Evolutionary conservation across 805 yeast genomes (phyloP).

Genomic region (Kazachstania martiniae): DNA sequence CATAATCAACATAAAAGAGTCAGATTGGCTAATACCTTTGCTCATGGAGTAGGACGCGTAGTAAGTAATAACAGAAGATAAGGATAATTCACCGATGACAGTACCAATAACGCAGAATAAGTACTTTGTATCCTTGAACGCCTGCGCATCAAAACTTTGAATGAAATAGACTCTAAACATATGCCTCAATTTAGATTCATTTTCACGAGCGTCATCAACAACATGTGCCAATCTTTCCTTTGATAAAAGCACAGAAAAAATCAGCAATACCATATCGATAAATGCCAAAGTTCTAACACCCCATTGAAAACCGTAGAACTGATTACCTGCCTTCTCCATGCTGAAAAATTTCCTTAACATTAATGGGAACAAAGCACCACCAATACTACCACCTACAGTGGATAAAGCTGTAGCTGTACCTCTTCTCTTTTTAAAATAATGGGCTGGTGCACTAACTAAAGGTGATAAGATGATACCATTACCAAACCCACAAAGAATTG

Average conservation of each 20-base stretch:
- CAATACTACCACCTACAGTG: slow-evolving; percentile 42
- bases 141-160: slow-evolving; percentile 27
- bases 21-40: slow-evolving; percentile 32
- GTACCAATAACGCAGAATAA: slow-evolving; percentile 34
- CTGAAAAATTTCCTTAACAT: slow-evolving; percentile 37
- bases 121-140: slow-evolving; percentile 36
- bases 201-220: slow-evolving; percentile 15
- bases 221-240: slow-evolving; percentile 38
- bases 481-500: slow-evolving; percentile 45
- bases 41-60: slow-evolving; percentile 40
- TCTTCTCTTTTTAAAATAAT: slow-evolving; percentile 49
- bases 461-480: slow-evolving; percentile 49
- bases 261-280: slow-evolving; percentile 29
- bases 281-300: slow-evolving; percentile 43
- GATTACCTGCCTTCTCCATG: slow-evolving; percentile 15
- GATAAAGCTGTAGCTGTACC: slow-evolving; percentile 44
- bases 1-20: slow-evolving; percentile 37
- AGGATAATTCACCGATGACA: slow-evolving; percentile 37
- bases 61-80: slow-evolving; percentile 37
- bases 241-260: slow-evolving; percentile 27
- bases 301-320: slow-evolving; percentile 40
- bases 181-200: slow-evolving; percentile 13
- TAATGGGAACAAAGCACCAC: slow-evolving; percentile 45
- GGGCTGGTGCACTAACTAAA: slow-evolving; percentile 47
- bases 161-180: slow-evolving; percentile 21